A percentile compares a stretch with the other conserved stretches of the same genome.
Evolutionary conservation across 768 basidiomycete genomes (phyloP).

Genomic region (Leccinellum albellum): DNA sequence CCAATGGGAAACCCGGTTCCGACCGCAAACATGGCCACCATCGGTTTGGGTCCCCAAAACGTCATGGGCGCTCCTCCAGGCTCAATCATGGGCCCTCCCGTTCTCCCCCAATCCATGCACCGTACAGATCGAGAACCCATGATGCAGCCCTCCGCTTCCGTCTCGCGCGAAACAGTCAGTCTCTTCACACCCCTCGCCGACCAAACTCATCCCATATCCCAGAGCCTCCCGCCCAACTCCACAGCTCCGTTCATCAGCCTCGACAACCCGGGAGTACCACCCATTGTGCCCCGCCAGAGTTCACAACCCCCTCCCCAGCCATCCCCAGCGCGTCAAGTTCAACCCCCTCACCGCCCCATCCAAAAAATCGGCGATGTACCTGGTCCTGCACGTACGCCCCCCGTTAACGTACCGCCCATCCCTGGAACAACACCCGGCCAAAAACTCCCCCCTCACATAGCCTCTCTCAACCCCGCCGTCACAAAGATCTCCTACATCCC

Average conservation of each 20-base stretch:
- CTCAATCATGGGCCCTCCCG: constrained; percentile 40
- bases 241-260: constrained; percentile 21
- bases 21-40: constrained; percentile 6
- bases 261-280: constrained; percentile 11
- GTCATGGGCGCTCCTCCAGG: too few relatives aligned
- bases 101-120: constrained; percentile 27
- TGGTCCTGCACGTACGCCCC: constrained; percentile 7
- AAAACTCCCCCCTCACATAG: constrained; percentile 32
- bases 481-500: constrained; percentile 31
- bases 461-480: constrained; percentile 30
- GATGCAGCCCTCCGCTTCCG: constrained; percentile 24
- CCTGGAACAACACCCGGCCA: constrained; percentile 27
- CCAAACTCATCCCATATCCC: constrained; percentile 1
- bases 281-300: constrained; percentile 16
- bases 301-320: constrained; percentile 29
- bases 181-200: not conserved
- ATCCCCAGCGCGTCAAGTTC: constrained; percentile 22
- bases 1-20: too few relatives aligned
- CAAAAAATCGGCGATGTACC: constrained; percentile 21
- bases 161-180: constrained; percentile 27
- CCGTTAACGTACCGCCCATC: constrained; percentile 22
- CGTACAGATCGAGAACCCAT: constrained; percentile 23
- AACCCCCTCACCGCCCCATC: constrained; percentile 14
- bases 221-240: constrained; percentile 26
- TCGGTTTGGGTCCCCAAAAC: constrained; percentile 9